Evolutionary conservation across 2,329 filamentous ascomycete species (phyloP).

Genomic region (Penicillium sp.): DNA sequence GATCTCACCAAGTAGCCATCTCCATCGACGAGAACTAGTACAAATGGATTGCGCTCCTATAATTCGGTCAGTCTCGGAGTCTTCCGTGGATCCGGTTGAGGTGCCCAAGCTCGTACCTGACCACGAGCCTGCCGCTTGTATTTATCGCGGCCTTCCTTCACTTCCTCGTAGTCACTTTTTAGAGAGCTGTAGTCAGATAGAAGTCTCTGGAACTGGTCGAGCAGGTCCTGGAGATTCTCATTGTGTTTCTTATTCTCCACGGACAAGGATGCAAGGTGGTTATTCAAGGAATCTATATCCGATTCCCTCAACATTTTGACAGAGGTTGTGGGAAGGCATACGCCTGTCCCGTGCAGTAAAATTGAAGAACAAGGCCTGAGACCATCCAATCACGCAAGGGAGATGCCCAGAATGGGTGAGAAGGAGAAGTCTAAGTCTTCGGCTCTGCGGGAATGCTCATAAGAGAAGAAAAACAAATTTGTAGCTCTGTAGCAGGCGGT

Average conservation of each 20-base stretch:
- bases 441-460: neutral
- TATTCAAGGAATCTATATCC: conserved; percentile 24
- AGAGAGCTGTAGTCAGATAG: conserved; percentile 53
- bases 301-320: conserved; percentile 22
- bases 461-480: conserved; percentile 9
- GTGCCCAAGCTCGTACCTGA: conserved; percentile 28
- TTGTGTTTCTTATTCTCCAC: conserved; percentile 28
- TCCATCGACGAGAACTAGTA: conserved; percentile 58
- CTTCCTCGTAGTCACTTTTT: conserved; percentile 55
- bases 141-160: conserved; percentile 49
- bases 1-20: conserved; percentile 50
- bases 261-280: conserved; percentile 15
- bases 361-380: neutral
- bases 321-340: conserved; percentile 15
- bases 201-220: conserved; percentile 43
- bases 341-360: conserved; percentile 15
- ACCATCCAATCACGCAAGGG: conserved; percentile 9
- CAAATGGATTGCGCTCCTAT: conserved; percentile 53
- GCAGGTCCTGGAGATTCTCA: conserved; percentile 29
- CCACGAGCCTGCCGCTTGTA: conserved; percentile 52
- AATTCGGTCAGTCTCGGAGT: conserved; percentile 8
- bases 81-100: neutral
- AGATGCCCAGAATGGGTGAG: neutral
- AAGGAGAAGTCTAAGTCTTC: neutral
- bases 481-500: conserved; percentile 14